Conservation (phyloP, 768 basidiomycete species). For the Tulasnella sp. region DNA sequence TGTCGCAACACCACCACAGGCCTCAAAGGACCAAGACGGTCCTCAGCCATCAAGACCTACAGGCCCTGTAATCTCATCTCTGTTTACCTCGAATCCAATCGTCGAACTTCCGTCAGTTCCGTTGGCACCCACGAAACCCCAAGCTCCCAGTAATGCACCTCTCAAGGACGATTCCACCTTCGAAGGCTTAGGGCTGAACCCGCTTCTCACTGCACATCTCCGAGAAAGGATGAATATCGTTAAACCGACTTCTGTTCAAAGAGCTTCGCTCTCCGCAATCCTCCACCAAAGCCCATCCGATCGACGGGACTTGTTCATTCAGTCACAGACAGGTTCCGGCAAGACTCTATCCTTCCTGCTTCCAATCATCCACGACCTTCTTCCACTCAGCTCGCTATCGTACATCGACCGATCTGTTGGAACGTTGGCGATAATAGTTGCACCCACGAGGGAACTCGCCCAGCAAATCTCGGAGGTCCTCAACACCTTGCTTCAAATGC, state of each 20-base stretch:
- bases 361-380: conserved; percentile 89
- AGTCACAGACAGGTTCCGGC: conserved; percentile 95
- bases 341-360: conserved; percentile 91
- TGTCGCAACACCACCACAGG: neutral
- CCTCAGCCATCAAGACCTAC: conserved; percentile 15
- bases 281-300: conserved; percentile 29
- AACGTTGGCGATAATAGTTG: conserved; percentile 88
- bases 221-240: conserved; percentile 68
- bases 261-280: conserved; percentile 58
- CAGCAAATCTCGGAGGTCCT: conserved; percentile 97
- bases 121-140: conserved; percentile 27
- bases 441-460: conserved; percentile 91
- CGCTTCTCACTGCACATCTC: conserved; percentile 71
- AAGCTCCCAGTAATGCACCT: conserved; percentile 75
- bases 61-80: conserved; percentile 64
- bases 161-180: conserved; percentile 69
- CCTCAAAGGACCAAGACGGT: conserved; percentile 8
- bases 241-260: conserved; percentile 87
- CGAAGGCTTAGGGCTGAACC: conserved; percentile 71
- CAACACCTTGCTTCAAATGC: conserved; percentile 68
- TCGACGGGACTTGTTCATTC: conserved; percentile 78
- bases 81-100: conserved; percentile 79
- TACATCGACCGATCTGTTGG: conserved; percentile 94
- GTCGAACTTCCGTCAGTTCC: conserved; percentile 39
- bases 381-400: conserved; percentile 80